Evolutionary conservation across 1,284 basidiomycete species (phyloP), one percentile per base, ranked within the genome.

Genomic region (Ceratobasidium sp.): DNA sequence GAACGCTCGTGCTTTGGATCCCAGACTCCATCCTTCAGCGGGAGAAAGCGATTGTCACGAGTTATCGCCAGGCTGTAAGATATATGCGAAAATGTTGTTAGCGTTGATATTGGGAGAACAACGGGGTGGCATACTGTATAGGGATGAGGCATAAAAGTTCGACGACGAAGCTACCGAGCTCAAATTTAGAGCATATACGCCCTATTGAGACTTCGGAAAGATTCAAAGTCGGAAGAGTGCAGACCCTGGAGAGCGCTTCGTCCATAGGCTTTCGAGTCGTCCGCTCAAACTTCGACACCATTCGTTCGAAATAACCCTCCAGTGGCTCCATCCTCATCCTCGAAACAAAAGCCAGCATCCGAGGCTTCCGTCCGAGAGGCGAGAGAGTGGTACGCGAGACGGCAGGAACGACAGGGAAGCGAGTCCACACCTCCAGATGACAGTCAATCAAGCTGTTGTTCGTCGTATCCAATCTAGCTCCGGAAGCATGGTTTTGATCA

Each of bases 351-450:
- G 13, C 86, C 79, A 1, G 78, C 80, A 43, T 47, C 23, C 80
- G 81, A 2, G 74, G 74, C 14, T 77, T 76, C 28, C 82, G 77
- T 6, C 77, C 76, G 28, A 77, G 75, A 1, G 81, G 82, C 0
- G 83, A 80, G 21, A 85, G 83, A 0, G 84, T 85, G 13, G 30
- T 49, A 14, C 66, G 82, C 49, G 82, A 82, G 38, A 90, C 83
- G 0, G 87, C 87, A 1, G 88, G 82, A 0, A 87, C 76, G 9
- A 89, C 87, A 0, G 89, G 88, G 76, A 87, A 89, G 1, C 87
- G 85, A 2, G 84, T 86, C 88, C 88, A 89, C 52, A 88, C 85
- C n/a, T 89, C 88, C 0, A 82, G 77, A 71, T 88, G 84, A 66
- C 87, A 88, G 72, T 88, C 86, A 7, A 89, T 79, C 8, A 89